Evolutionary conservation across 139 green algal genomes (phyloP), one percentile per base, ranked within the genome.

Genomic region (Closterium sp.): DNA sequence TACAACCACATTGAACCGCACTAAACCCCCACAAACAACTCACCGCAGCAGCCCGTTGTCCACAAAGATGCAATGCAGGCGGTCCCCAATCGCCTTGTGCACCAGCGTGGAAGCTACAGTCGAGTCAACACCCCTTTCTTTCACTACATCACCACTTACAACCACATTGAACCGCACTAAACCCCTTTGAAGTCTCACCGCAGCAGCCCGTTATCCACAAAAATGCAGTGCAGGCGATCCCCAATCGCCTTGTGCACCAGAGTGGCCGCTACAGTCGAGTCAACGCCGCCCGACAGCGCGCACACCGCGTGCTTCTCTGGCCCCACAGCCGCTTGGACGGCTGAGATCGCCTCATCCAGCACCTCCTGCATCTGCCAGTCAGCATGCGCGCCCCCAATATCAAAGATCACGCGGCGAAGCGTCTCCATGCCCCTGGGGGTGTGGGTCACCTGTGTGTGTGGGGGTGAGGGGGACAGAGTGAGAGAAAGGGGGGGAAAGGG

Each of bases 61-160:
- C 13, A 99, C 98, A 95, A 99, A 99, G 28, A 99, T 97, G 93
- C 98, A 99, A 96, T 99, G 98, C 95, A 99, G 96, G 24, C 98
- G 95, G 93, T 99, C 98, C 5, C 97, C 97, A 89, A 99, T 87
- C 29, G 90, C 94, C 84, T 97, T 97, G 97, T 99, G 98, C 85
- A 99, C 97, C 84, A 99, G 95, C 0, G n/a, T n/a, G n/a, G n/a
- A n/a, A n/a, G n/a, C n/a, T n/a, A n/a, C n/a, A n/a, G n/a, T n/a
- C n/a, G n/a, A n/a, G n/a, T n/a, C n/a, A n/a, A n/a, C n/a, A n/a
- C n/a, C n/a, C n/a, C n/a, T n/a, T n/a, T n/a, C n/a, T n/a, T n/a
- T n/a, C n/a, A n/a, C n/a, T n/a, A n/a, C n/a, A n/a, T n/a, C n/a
- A n/a, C n/a, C n/a, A n/a, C n/a, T n/a, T n/a, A n/a, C 9, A 4